phyloP scores from a whole-genome alignment of 2,329 filamentous ascomycete genomes.

The Arthrobotrys sinensis region DNA sequence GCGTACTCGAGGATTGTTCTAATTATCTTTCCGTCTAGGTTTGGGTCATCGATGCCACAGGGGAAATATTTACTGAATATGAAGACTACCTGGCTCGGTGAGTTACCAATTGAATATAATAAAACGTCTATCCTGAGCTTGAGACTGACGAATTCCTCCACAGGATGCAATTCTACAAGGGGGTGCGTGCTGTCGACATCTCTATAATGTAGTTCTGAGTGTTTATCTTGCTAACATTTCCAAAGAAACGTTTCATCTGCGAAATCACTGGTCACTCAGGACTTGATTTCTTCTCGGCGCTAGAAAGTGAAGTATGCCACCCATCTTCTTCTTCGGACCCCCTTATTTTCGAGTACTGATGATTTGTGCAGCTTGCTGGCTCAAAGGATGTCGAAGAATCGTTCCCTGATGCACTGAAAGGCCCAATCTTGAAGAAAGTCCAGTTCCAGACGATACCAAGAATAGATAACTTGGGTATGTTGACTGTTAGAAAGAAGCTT shows the following conservation, averaged over 20 bases:
- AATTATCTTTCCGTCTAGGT: conserved; percentile 73
- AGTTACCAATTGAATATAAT: conserved; percentile 65
- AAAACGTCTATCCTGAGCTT: background rate
- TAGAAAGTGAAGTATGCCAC: conserved; percentile 83
- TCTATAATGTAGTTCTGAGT: background rate
- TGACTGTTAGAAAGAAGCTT: conserved; percentile 4
- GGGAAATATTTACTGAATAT: conserved; percentile 89
- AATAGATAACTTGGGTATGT: conserved; percentile 82
- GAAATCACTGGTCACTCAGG: conserved; percentile 95
- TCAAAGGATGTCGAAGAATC: conserved; percentile 90
- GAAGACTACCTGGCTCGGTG: conserved; percentile 89
- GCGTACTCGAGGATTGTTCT: background rate
- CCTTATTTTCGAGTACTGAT: conserved; percentile 63
- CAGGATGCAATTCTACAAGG: conserved; percentile 91
- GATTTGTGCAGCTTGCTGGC: conserved; percentile 76
- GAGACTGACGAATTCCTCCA: conserved; percentile 66
- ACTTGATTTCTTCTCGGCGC: conserved; percentile 91
- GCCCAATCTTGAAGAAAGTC: conserved; percentile 88
- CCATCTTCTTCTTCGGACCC: background rate
- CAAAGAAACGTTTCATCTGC: conserved; percentile 88
- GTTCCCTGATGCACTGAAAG: conserved; percentile 92
- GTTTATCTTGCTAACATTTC: conserved; percentile 41
- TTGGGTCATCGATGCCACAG: conserved; percentile 91
- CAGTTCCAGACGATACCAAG: conserved; percentile 91
- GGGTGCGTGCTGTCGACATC: conserved; percentile 28